These are phyloP conservation scores for Syzygium malaccense DNA, from an alignment of 441 rosid species.

Conservation along the genomic window DNA sequence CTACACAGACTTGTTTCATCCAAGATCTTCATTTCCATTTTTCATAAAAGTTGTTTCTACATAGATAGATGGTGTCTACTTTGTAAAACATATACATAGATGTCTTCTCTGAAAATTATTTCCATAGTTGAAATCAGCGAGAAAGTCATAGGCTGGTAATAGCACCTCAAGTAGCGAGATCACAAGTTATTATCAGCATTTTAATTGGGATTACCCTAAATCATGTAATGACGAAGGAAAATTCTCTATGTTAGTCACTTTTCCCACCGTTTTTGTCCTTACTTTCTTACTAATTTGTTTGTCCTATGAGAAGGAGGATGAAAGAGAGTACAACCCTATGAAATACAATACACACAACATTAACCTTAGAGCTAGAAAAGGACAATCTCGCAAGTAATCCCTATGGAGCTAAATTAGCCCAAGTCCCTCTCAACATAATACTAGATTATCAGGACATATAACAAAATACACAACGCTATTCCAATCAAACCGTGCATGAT, in stretches of 20 bases:
- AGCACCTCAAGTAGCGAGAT: not conserved
- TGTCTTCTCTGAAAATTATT: not conserved
- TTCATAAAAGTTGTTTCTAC: too few relatives aligned
- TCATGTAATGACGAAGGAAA: not conserved
- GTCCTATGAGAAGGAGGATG: not conserved
- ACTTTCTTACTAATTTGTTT: too few relatives aligned
- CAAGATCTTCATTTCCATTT: too few relatives aligned
- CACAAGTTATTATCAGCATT: not conserved
- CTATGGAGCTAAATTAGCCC: not conserved
- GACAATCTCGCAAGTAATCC: not conserved
- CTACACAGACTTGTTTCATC: not conserved
- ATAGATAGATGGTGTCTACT: not conserved
- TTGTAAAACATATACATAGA: not conserved
- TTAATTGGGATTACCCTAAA: not conserved
- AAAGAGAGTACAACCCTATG: not conserved
- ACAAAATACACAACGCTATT: not conserved
- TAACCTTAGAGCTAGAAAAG: not conserved
- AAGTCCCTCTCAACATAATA: not conserved
- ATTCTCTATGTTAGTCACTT: not conserved
- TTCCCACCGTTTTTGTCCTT: not conserved
- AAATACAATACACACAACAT: not conserved
- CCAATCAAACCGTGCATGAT: not conserved
- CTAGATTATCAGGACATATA: not conserved
- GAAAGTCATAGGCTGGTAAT: too few relatives aligned
- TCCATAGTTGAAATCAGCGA: not conserved